Base-by-base conservation (phyloP, 441 rosid species). In the Theobroma grandiflorum region DNA sequence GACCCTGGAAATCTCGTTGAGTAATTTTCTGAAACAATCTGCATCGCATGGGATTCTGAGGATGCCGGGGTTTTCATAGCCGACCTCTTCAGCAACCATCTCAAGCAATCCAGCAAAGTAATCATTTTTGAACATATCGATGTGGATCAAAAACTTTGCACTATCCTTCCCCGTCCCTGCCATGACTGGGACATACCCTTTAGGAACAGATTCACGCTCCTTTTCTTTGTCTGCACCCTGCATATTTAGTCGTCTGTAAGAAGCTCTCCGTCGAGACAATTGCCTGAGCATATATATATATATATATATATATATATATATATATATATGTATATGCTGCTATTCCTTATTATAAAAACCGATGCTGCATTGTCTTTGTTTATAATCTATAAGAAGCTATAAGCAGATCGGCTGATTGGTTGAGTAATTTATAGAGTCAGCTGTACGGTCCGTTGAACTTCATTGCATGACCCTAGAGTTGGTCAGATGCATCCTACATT, bases 181-280 rank as follows among this genome's bases (percentile, higher is more conserved):
- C 69, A 80, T 49, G n/a, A 80, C 77, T 2, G 86, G 83, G 42
- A 77, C 75, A n/a, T 80, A 80, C n/a, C 86, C 83, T 71, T 80
- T 73, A 6, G 81, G 78, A 33, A 59, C 58, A 4, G 40, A 62
- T 37, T 31, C 69, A 4, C 16, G 66, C 18, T 4, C 55, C 8
- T 26, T 11, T 14, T 14, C 63, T 15, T 42, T 6, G 12, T 43
- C 31, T 4, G 14, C 22, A 43, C 8, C 20, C 62, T n/a, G 7
- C 72, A 67, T 2, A 16, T 40, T 42, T 10, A n/a, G 35, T 9
- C 15, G 9, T 35, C 47, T 72, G 11, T 2, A 72, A 18, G 58
- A 72, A 33, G 61, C 75, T 31, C 45, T 35, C 31, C 58, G 10
- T 16, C 75, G 35, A 22, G 45, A 72, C 42, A 72, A 16, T 3